A percentile compares a stretch with the other conserved stretches of the same genome.
Evolutionary conservation across 352 stramenopile species (phyloP).

Genomic region (Globisporangium apiculatum): DNA sequence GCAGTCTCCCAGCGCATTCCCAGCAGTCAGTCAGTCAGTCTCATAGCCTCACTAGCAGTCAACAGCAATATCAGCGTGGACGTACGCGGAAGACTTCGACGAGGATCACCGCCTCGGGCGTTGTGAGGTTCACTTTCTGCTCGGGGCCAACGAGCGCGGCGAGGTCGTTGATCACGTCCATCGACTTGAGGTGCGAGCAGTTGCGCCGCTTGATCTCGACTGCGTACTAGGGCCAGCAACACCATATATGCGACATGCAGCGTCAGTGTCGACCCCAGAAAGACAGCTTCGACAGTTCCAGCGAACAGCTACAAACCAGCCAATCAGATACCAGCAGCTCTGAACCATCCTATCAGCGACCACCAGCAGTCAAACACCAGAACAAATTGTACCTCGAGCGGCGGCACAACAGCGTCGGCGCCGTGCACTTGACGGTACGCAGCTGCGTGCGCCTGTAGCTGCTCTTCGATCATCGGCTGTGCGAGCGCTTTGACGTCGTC

Average conservation of each 20-base stretch:
- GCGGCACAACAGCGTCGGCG: constrained; percentile 15
- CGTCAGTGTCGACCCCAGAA: too few relatives aligned
- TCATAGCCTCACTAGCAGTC: not conserved
- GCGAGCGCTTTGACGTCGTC: constrained; percentile 54
- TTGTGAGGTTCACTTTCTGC: constrained; percentile 76
- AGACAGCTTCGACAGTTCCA: too few relatives aligned
- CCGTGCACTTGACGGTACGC: constrained; percentile 15
- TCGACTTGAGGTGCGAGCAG: constrained; percentile 60
- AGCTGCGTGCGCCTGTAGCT: constrained; percentile 25
- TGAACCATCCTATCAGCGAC: too few relatives aligned
- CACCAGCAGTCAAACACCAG: not conserved
- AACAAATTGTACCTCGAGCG: constrained; percentile 13
- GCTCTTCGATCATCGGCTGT: constrained; percentile 44
- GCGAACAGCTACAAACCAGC: too few relatives aligned
- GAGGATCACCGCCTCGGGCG: constrained; percentile 50
- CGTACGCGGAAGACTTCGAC: constrained; percentile 65
- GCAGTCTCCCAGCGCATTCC: not conserved
- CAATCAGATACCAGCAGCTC: not conserved
- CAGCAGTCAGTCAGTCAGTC: not conserved
- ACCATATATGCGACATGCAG: not conserved
- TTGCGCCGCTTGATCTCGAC: constrained; percentile 80
- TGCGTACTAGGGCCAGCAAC: constrained; percentile 21
- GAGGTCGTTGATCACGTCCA: constrained; percentile 67
- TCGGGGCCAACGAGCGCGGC: constrained; percentile 42
- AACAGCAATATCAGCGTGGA: not conserved